Conservation (phyloP, 805 yeast genomes). For the Scheffersomyces coipomensis region DNA sequence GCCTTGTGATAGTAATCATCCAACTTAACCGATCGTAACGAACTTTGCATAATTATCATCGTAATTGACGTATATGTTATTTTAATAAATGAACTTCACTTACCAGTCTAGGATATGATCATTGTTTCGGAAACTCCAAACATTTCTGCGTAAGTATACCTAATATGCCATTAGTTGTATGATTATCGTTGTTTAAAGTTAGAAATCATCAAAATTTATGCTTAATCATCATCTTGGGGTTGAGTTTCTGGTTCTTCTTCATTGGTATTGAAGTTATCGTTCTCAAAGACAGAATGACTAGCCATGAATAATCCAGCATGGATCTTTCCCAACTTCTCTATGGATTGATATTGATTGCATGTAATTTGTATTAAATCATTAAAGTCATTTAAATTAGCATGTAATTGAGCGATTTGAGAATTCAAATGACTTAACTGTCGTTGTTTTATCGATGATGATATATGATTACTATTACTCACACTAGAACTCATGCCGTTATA, state of each 20-base stretch:
- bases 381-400: conserved; percentile 53
- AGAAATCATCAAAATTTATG: too few species aligned
- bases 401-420: conserved; percentile 38
- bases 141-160: too few species aligned
- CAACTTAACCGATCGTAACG: too few species aligned
- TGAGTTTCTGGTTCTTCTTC: neutral
- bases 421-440: conserved; percentile 44
- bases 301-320: conserved; percentile 55
- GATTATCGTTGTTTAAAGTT: too few species aligned
- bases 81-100: too few species aligned
- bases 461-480: neutral
- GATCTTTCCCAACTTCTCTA: conserved; percentile 53
- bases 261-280: conserved; percentile 22
- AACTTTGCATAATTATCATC: too few species aligned
- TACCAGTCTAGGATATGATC: too few species aligned
- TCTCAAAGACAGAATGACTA: conserved; percentile 39
- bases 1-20: too few species aligned
- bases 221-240: too few species aligned
- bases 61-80: too few species aligned
- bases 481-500: neutral
- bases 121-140: too few species aligned
- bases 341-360: conserved; percentile 49
- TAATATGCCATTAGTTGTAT: too few species aligned
- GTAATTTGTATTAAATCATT: conserved; percentile 51
- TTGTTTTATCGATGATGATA: conserved; percentile 5